These are phyloP conservation scores for Xylaria castorea DNA, from an alignment of 495 filamentous ascomycete genomes.

Conservation along the genomic window DNA sequence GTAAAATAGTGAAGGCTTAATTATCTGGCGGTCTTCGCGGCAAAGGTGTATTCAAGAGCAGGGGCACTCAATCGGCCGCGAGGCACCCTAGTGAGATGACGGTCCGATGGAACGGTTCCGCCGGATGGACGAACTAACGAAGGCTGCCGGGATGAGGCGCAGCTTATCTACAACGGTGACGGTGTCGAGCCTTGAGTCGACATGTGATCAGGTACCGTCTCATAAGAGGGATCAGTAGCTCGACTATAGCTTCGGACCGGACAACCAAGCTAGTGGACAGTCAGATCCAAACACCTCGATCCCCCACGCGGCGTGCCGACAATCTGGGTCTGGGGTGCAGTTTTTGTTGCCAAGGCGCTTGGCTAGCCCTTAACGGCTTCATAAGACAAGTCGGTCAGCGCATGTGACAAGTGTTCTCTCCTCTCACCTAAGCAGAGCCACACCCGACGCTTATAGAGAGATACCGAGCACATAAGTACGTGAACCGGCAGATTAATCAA, in stretches of 20 bases:
- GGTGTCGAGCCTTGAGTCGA: not conserved
- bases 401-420: conserved; percentile 11
- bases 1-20: not conserved
- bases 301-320: conserved; percentile 11
- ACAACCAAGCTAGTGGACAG: not conserved
- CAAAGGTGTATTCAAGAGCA: conserved; percentile 9
- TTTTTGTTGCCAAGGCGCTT: conserved; percentile 17
- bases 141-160: conserved; percentile 3
- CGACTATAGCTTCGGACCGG: not conserved
- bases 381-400: not conserved
- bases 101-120: not conserved
- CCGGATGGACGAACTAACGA: not conserved
- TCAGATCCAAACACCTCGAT: not conserved
- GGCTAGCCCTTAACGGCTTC: not conserved
- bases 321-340: conserved; percentile 10
- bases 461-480: not conserved
- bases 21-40: conserved; percentile 20
- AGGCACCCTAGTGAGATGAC: conserved; percentile 4
- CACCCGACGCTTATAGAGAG: not conserved
- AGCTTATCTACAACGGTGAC: not conserved
- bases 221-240: not conserved
- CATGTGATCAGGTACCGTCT: not conserved
- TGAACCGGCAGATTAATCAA: not conserved
- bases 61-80: not conserved
- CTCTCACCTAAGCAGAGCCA: not conserved